A percentile compares a stretch with the other conserved stretches of the same genome.
Conservation (phyloP, 2,329 filamentous ascomycete genomes). For the Neoarthrinium moseri region DNA sequence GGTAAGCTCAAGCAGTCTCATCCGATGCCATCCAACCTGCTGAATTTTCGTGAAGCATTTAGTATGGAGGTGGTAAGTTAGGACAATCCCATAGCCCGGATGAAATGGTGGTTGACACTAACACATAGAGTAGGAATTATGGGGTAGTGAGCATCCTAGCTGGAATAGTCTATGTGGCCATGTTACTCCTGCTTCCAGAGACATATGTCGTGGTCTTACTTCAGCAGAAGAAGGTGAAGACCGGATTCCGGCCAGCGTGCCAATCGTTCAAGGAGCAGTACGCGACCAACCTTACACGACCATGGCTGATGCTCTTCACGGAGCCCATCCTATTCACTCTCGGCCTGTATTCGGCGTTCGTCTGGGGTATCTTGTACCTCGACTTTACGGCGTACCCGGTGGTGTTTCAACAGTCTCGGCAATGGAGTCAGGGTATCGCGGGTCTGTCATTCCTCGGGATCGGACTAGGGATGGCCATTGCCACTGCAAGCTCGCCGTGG, state of each 20-base stretch:
- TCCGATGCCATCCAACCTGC: neutral
- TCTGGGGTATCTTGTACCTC: constrained; percentile 45
- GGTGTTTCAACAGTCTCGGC: constrained; percentile 40
- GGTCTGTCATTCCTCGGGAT: constrained; percentile 44
- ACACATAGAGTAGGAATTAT: constrained; percentile 34
- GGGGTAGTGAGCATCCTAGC: constrained; percentile 36
- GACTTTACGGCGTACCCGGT: constrained; percentile 46
- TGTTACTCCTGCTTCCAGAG: constrained; percentile 30
- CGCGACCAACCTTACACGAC: constrained; percentile 27
- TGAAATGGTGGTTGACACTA: too few relatives aligned
- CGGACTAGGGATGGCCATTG: constrained; percentile 37
- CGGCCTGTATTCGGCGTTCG: constrained; percentile 42
- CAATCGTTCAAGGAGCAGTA: constrained; percentile 18
- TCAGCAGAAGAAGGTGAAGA: constrained; percentile 32
- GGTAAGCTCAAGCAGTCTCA: constrained; percentile 14
- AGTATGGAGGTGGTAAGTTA: too few relatives aligned
- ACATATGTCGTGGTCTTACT: constrained; percentile 33
- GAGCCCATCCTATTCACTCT: constrained; percentile 47
- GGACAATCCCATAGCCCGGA: too few relatives aligned
- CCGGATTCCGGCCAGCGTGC: too few relatives aligned
- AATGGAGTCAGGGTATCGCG: constrained; percentile 38
- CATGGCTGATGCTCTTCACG: constrained; percentile 41
- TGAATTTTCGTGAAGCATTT: too few relatives aligned
- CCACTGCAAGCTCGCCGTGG: constrained; percentile 2
- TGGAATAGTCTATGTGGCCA: constrained; percentile 24